phyloP scores from a whole-genome alignment of 2,329 filamentous ascomycete genomes.

The Coleophoma cylindrospora region DNA sequence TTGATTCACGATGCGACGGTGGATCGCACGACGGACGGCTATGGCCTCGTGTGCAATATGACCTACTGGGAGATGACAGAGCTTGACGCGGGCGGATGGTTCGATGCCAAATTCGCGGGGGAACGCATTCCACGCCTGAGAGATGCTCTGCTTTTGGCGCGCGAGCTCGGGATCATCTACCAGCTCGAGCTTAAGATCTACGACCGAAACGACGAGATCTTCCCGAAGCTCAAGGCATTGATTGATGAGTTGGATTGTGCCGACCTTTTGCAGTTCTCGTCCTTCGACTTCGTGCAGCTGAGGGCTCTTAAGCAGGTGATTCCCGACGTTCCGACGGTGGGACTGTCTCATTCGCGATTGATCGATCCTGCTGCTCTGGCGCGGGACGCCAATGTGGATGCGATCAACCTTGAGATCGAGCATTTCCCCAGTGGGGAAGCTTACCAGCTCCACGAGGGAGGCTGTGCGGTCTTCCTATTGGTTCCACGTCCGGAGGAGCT shows the following conservation, averaged over 20 bases:
- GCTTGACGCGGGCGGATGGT: constrained; percentile 1
- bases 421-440: constrained; percentile 1
- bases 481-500: background rate
- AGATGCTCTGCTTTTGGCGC: background rate
- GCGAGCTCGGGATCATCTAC: constrained; percentile 1
- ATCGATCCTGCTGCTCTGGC: constrained; percentile 1
- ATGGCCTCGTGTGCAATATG: background rate
- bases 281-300: background rate
- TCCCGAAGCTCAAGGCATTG: background rate
- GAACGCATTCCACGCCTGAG: background rate
- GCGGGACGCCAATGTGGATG: constrained; percentile 1
- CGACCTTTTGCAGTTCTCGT: background rate
- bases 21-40: constrained; percentile 1
- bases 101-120: background rate
- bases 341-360: background rate
- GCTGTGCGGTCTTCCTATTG: background rate
- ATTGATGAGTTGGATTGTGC: background rate
- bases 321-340: background rate
- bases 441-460: background rate
- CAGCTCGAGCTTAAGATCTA: constrained; percentile 2
- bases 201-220: background rate
- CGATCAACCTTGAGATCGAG: constrained; percentile 1
- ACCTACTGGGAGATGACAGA: background rate
- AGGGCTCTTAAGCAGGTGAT: background rate
- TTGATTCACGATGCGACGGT: constrained; percentile 1